These are phyloP conservation scores for Globisporangium rhizosaccharum DNA, from an alignment of 352 stramenopile species.

Conservation along the genomic window DNA sequence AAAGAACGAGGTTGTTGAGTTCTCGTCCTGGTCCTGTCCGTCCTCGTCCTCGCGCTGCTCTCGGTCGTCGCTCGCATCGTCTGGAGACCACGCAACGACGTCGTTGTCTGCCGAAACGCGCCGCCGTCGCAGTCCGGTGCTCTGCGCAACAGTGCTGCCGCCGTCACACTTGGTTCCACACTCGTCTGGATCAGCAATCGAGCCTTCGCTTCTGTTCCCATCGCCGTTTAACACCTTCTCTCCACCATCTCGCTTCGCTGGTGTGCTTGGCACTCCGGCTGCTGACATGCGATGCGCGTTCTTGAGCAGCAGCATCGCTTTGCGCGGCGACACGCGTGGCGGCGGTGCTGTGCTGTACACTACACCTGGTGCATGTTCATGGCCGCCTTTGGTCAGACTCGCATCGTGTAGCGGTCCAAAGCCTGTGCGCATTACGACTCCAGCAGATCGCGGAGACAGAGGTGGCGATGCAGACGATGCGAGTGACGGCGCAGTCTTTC, in stretches of 20 bases:
- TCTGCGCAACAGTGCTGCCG: not conserved
- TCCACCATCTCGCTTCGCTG: not conserved
- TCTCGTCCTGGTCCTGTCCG: not conserved
- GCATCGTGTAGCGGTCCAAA: too few species aligned
- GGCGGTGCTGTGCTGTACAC: constrained; percentile 18
- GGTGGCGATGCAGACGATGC: not conserved
- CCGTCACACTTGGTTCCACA: not conserved
- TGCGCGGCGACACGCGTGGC: constrained; percentile 26
- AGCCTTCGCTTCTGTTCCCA: not conserved
- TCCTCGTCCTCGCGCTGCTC: not conserved
- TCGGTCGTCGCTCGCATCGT: not conserved
- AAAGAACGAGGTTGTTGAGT: not conserved
- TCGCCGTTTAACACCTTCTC: not conserved
- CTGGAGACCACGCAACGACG: not conserved
- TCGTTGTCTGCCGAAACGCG: not conserved
- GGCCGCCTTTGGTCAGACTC: not conserved
- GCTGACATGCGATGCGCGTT: constrained; percentile 14
- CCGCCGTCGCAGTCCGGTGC: not conserved
- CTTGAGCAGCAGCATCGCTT: constrained; percentile 28
- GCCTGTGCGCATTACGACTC: not conserved
- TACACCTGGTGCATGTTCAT: constrained; percentile 16
- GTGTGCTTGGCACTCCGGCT: not conserved
- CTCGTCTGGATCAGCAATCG: too few species aligned
- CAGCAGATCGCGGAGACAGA: not conserved
- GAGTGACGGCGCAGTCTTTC: not conserved